Evolutionary conservation across 192 early-diverging fungal species (phyloP).

Genomic region (Funneliformis mosseae): DNA sequence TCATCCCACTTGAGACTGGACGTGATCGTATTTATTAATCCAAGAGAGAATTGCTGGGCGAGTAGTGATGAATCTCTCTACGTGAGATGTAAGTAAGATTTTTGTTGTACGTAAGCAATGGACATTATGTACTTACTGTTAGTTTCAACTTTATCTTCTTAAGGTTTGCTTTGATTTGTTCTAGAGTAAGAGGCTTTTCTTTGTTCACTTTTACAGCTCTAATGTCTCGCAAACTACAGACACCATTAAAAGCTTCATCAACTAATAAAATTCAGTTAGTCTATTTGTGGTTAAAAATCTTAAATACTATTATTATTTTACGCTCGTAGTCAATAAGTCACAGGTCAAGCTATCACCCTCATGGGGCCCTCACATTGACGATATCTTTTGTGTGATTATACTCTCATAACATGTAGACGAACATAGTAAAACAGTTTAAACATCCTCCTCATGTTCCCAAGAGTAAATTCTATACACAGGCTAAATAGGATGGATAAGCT

Average conservation of each 20-base stretch:
- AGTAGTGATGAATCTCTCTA: neutral
- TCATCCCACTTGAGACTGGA: neutral
- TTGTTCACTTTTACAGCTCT: neutral
- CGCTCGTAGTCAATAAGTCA: neutral
- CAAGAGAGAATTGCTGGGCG: neutral
- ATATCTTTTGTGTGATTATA: neutral
- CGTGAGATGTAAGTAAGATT: neutral
- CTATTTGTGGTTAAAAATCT: neutral
- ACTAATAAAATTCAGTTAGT: too few species aligned
- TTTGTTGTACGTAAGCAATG: neutral
- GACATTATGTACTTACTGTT: neutral
- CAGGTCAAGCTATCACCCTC: slow-evolving; percentile 6
- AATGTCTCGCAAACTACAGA: slow-evolving; percentile 3
- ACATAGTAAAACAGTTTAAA: slow-evolving; percentile 8
- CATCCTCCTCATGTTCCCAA: slow-evolving; percentile 19
- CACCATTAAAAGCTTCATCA: neutral
- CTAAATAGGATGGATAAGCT: slow-evolving; percentile 20
- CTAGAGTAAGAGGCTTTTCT: slow-evolving; percentile 7
- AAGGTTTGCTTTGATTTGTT: slow-evolving; percentile 17
- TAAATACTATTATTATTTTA: slow-evolving; percentile 2
- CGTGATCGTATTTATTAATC: neutral
- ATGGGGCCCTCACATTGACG: slow-evolving; percentile 3
- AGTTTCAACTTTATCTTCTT: slow-evolving; percentile 9
- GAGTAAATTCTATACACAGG: slow-evolving; percentile 7
- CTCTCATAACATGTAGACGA: neutral